These are phyloP conservation scores for Podospora fimiseda DNA, from an alignment of 495 filamentous ascomycete genomes.

Conservation along the genomic window DNA sequence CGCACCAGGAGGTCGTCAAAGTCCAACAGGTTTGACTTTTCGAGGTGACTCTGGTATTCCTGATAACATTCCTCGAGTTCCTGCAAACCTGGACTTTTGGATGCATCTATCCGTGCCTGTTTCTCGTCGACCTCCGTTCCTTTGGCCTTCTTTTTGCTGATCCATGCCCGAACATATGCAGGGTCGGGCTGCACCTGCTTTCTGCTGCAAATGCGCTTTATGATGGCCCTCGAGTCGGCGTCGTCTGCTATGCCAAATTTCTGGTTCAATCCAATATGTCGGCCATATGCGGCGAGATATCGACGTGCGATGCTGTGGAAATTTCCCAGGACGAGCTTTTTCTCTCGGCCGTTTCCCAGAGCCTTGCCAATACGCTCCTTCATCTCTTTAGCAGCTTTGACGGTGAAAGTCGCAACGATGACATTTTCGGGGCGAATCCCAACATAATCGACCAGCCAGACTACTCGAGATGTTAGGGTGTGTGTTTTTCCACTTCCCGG, in stretches of 20 bases:
- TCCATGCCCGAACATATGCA: conserved; percentile 59
- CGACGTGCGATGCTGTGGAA: conserved; percentile 91
- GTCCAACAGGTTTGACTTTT: conserved; percentile 77
- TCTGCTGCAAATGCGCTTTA: conserved; percentile 78
- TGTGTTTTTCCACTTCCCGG: conserved; percentile 88
- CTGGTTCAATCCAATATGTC: conserved; percentile 71
- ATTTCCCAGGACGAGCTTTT: conserved; percentile 79
- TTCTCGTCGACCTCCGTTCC: conserved; percentile 38
- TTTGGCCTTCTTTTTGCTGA: conserved; percentile 81
- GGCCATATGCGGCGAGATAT: conserved; percentile 81
- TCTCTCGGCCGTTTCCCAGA: conserved; percentile 70
- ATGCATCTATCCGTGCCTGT: conserved; percentile 15
- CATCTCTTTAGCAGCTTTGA: conserved; percentile 97
- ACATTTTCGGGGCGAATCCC: conserved; percentile 82
- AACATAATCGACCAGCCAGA: conserved; percentile 80
- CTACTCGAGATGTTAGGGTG: conserved; percentile 88
- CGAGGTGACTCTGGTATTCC: conserved; percentile 71
- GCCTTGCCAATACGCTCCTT: conserved; percentile 74
- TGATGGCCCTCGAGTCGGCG: conserved; percentile 67
- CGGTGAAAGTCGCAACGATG: conserved; percentile 95
- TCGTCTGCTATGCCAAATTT: conserved; percentile 94
- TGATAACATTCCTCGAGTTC: conserved; percentile 63
- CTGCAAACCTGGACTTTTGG: conserved; percentile 46
- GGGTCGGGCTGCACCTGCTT: conserved; percentile 62
- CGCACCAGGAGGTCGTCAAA: conserved; percentile 90